Conservation (phyloP, 306 rosid species). For the Vigna angularis region DNA sequence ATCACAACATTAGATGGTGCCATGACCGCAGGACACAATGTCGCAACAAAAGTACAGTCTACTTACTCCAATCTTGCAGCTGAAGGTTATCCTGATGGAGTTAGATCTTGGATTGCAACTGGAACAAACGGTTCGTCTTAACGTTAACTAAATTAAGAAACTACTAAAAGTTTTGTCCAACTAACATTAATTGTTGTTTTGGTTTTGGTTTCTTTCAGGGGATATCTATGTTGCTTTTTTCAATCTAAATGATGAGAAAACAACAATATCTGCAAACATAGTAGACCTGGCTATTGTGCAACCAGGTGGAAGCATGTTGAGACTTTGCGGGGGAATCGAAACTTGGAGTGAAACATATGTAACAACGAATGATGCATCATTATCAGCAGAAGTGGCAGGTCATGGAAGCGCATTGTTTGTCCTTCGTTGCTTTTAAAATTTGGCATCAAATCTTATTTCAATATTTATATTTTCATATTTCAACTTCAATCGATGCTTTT, state of each 20-base stretch:
- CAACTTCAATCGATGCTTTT: no score
- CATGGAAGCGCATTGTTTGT: slow-evolving; percentile 64
- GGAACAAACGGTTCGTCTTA: slow-evolving; percentile 55
- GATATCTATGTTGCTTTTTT: slow-evolving; percentile 59
- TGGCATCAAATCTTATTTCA: neutral
- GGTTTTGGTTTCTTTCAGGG: slow-evolving; percentile 42
- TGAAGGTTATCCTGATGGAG: slow-evolving; percentile 46
- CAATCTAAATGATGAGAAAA: slow-evolving; percentile 51
- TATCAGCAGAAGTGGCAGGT: slow-evolving; percentile 43
- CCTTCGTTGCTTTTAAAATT: slow-evolving; percentile 1
- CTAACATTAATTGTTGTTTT: neutral
- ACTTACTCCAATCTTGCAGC: slow-evolving; percentile 46
- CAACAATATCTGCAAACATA: slow-evolving; percentile 45
- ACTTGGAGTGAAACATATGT: slow-evolving; percentile 50
- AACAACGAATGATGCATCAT: neutral
- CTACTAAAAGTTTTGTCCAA: neutral
- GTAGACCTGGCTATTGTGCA: slow-evolving; percentile 46
- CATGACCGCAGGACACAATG: slow-evolving; percentile 21
- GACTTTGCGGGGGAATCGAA: slow-evolving; percentile 36
- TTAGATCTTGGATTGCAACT: slow-evolving; percentile 76
- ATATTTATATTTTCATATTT: no score
- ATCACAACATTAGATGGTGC: slow-evolving; percentile 33
- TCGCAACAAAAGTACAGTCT: slow-evolving; percentile 22
- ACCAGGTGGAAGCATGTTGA: slow-evolving; percentile 43
- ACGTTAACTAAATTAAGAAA: no score